These are phyloP conservation scores for Phialemoniopsis sp. DNA, from an alignment of 2,329 filamentous ascomycete genomes.

Conservation along the genomic window DNA sequence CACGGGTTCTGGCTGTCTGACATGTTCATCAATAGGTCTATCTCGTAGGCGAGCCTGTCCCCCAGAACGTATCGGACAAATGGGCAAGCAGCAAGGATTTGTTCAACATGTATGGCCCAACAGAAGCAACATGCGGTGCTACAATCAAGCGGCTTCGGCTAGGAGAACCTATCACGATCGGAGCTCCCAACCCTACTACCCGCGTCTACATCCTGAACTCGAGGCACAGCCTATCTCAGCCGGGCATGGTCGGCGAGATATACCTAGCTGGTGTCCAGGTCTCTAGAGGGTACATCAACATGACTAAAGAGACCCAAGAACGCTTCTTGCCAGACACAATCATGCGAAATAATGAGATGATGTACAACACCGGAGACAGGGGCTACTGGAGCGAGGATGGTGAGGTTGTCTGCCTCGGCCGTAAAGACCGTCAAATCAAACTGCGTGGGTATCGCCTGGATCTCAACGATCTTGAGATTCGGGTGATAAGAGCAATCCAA, in stretches of 20 bases:
- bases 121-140: constrained; percentile 31
- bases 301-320: constrained; percentile 16
- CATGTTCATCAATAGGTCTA: constrained; percentile 21
- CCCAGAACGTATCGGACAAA: constrained; percentile 21
- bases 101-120: constrained; percentile 40
- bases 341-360: constrained; percentile 13
- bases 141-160: constrained; percentile 23
- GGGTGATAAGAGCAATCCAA: constrained; percentile 11
- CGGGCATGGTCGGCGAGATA: constrained; percentile 33
- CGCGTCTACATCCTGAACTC: constrained; percentile 33
- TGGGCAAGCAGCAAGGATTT: constrained; percentile 23
- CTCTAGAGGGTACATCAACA: constrained; percentile 29
- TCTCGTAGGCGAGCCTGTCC: constrained; percentile 30
- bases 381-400: constrained; percentile 24
- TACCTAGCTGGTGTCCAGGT: constrained; percentile 38
- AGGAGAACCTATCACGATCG: constrained; percentile 25
- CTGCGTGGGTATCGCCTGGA: constrained; percentile 26
- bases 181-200: constrained; percentile 24
- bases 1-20: no score
- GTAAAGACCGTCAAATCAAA: constrained; percentile 28
- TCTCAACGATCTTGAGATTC: constrained; percentile 27
- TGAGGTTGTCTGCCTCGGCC: constrained; percentile 26
- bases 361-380: constrained; percentile 34
- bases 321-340: constrained; percentile 25
- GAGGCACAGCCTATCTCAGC: constrained; percentile 17